Base-by-base conservation (phyloP, 75 land plant species). In the Pinus albicaulis region DNA sequence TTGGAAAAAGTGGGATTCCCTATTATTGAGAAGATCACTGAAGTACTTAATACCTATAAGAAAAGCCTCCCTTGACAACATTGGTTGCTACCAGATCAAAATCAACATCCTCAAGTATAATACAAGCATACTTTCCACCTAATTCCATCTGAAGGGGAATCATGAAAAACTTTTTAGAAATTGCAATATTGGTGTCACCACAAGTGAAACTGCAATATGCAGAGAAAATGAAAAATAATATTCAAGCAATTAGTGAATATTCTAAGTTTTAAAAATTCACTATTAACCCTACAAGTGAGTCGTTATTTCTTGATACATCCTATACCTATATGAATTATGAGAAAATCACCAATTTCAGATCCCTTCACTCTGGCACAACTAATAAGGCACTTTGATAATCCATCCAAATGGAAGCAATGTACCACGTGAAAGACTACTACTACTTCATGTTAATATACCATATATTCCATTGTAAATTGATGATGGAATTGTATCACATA, bases 81-180 rank as follows among this genome's bases (percentile, higher is more conserved):
- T 89, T 95, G 16, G 82, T 74, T 4, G 98, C 98, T 17, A 83
- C 96, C n/a, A 95, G 85, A 74, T 93, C 93, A 4, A 95, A 68
- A 83, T 95, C 98, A 34, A 93, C 98, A 78, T 93, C 98, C 75
- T 95, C 98, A 26, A 95, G 92, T 34, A 95, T 91, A 77, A 95
- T 90, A 79, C 98, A 95, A 7, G 96, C 93, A 81, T 95, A 95
- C 81, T 95, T 95, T 66, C 98, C 98, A 73, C 98, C 98, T 2
- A 95, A 85, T 71, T 95, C 98, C 98, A 93, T 95, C 72, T 94
- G 98, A 55, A 94, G 91, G 36, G 98, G 98, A 60, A 94, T 76
- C 98, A 94, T 94, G 44, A 93, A 93, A 34, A 96, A 88, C 79
- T 95, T 95, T 81, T 89, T 95, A 19, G 98, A 95, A 64, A 95